Evolutionary conservation across 805 yeast species (phyloP).

Genomic region (Wickerhamiella kurtzmanii): DNA sequence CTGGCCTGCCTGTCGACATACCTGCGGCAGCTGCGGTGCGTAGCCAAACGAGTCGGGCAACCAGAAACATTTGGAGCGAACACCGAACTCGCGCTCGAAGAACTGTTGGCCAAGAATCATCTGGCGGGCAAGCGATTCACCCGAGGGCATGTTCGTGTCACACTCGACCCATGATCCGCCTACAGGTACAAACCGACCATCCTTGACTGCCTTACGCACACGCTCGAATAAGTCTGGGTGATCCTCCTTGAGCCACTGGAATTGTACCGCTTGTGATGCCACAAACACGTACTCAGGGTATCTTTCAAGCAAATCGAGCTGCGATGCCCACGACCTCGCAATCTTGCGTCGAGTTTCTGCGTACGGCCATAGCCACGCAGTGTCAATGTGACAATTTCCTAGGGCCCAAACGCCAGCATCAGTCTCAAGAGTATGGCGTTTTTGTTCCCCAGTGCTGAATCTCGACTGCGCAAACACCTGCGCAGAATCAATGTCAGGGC

Average conservation of each 20-base stretch:
- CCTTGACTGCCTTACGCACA: slow-evolving; percentile 46
- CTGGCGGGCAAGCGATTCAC: slow-evolving; percentile 82
- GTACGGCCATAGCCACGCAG: slow-evolving; percentile 99
- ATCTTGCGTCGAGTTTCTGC: slow-evolving; percentile 89
- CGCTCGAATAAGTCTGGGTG: slow-evolving; percentile 67
- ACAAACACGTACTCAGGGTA: slow-evolving; percentile 91
- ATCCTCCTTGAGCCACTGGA: slow-evolving; percentile 76
- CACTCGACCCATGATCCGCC: slow-evolving; percentile 99
- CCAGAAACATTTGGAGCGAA: slow-evolving; percentile 71
- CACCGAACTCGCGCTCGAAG: slow-evolving; percentile 66
- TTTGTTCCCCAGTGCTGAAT: neutral
- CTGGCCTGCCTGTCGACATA: slow-evolving; percentile 77
- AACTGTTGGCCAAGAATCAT: slow-evolving; percentile 82
- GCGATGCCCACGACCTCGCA: slow-evolving; percentile 92
- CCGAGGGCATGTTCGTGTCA: slow-evolving; percentile 91
- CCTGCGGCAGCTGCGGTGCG: slow-evolving; percentile 87
- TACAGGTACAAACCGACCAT: slow-evolving; percentile 70
- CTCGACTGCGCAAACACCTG: slow-evolving; percentile 34
- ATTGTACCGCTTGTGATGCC: slow-evolving; percentile 94
- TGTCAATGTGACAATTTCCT: slow-evolving; percentile 94
- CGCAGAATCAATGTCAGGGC: slow-evolving; percentile 48
- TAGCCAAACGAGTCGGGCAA: slow-evolving; percentile 96
- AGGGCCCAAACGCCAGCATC: slow-evolving; percentile 50
- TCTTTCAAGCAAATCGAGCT: slow-evolving; percentile 64
- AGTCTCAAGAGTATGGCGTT: slow-evolving; percentile 1